phyloP scores from a whole-genome alignment of 192 early-diverging fungal genomes.

The Rhizophagus sp. region DNA sequence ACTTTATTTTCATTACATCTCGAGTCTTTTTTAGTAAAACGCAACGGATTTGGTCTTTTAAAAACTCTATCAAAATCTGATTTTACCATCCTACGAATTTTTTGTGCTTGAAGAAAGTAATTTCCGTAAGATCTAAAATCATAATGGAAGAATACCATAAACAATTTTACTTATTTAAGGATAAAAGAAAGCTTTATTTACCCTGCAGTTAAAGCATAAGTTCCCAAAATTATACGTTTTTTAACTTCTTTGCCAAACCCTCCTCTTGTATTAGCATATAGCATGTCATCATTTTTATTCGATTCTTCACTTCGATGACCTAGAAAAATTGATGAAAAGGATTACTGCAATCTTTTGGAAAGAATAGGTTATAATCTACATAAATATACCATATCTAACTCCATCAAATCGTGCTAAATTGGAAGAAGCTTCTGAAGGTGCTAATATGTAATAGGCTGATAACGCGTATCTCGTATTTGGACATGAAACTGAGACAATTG shows the following conservation, averaged over 20 bases:
- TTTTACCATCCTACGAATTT: conserved; percentile 75
- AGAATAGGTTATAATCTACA: not conserved
- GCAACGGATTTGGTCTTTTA: conserved; percentile 58
- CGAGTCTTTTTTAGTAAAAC: conserved; percentile 4
- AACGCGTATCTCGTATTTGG: conserved; percentile 72
- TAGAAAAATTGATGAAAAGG: conserved; percentile 10
- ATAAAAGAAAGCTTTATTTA: conserved; percentile 31
- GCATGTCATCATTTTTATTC: conserved; percentile 27
- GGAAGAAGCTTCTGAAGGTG: conserved; percentile 87
- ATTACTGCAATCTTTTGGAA: not conserved
- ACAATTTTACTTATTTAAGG: not conserved
- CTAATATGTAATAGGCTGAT: conserved; percentile 86
- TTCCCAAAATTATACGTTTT: conserved; percentile 83
- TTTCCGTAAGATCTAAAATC: conserved; percentile 61
- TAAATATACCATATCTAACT: conserved; percentile 70
- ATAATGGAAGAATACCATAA: conserved; percentile 27
- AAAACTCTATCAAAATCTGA: conserved; percentile 79
- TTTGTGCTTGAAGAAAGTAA: conserved; percentile 82
- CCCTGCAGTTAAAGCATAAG: conserved; percentile 80
- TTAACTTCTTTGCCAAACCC: conserved; percentile 83
- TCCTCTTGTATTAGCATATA: conserved; percentile 63
- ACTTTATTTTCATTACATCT: conserved; percentile 39
- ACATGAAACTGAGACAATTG: conserved; percentile 67
- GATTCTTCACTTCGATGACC: conserved; percentile 39
- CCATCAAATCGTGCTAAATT: conserved; percentile 91